phyloP scores from a whole-genome alignment of 805 yeast genomes.

The Metschnikowia kunwiensis region DNA sequence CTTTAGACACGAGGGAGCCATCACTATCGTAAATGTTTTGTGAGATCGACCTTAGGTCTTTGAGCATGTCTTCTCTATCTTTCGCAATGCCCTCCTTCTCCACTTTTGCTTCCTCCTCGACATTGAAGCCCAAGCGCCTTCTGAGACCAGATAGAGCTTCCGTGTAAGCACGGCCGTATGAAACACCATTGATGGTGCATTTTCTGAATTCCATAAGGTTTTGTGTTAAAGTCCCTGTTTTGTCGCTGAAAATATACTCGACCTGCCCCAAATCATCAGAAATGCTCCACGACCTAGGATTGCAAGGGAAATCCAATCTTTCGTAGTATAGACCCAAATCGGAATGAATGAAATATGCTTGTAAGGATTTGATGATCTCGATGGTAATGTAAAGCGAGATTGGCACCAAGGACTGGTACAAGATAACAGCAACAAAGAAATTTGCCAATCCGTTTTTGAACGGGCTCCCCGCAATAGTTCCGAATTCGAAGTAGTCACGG shows the following conservation, averaged over 20 bases:
- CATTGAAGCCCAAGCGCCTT: conserved; percentile 62
- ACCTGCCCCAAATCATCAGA: conserved; percentile 84
- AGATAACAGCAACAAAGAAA: conserved; percentile 69
- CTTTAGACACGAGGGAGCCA: conserved; percentile 65
- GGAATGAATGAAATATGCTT: conserved; percentile 70
- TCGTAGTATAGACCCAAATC: conserved; percentile 70
- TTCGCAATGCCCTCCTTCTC: conserved; percentile 53
- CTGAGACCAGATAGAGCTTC: conserved; percentile 74
- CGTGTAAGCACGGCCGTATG: conserved; percentile 74
- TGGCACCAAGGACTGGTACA: conserved; percentile 76
- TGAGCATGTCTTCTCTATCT: conserved; percentile 61
- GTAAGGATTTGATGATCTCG: conserved; percentile 74
- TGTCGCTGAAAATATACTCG: conserved; percentile 78
- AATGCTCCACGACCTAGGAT: conserved; percentile 79
- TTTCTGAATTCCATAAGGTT: conserved; percentile 81
- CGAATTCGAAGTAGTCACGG: conserved; percentile 64
- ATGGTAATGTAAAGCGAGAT: conserved; percentile 75
- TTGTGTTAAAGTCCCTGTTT: conserved; percentile 81
- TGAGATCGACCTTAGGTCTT: conserved; percentile 20
- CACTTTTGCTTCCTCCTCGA: conserved; percentile 42
- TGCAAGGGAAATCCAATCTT: conserved; percentile 67
- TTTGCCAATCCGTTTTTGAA: conserved; percentile 64
- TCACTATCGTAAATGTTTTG: conserved; percentile 48
- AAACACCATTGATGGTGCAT: conserved; percentile 63
- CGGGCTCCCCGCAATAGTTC: conserved; percentile 63